Evolutionary conservation across 176 grass and related monocot genomes (phyloP), one percentile per base, ranked within the genome.

Genomic region (Zoysia japonica): DNA sequence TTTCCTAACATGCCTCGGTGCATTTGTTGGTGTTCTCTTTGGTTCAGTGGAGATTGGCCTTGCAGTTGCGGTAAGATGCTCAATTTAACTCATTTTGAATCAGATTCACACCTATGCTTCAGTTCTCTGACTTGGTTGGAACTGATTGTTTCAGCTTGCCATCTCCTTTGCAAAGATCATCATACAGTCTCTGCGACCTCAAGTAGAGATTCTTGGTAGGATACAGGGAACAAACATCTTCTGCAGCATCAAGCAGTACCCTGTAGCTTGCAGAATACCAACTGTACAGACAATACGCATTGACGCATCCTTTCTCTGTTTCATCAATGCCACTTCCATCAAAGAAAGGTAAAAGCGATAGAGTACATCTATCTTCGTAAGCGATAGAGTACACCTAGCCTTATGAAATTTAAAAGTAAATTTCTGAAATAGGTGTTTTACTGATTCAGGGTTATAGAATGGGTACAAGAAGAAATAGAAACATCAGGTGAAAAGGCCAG

Each of bases 31-130:
- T 20, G 92, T 98, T 40, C 85, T 98, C 49, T 98, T 98, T 74
- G 88, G 92, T 40, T 98, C 96, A 0, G 90, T 98, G 48, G 92
- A 98, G 61, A 95, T 98, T 8, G 96, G 96, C 3, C 96, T 98
- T 47, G 83, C 78, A 50, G 81, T 88, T 37, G 92, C 96, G 12
- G 96, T 98, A 85, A 74, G 76, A 83, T 82, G 4, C 13, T 59
- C 7, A 11, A 60, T 45, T 49, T 67, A 16, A 15, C 7, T 72
- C 59, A n/a, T 8, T 16, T 40, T 49, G 11, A 82, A 56, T 84
- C 62, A 49, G 12, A 49, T 80, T 5, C 13, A 1, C 3, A 38
- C 8, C 47, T 67, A 13, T 56, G 13, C 66, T 68, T 83, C 59
- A 47, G 51, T 16, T 41, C 41, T 48, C 73, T 90, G 79, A 71